A percentile compares a stretch with the other conserved stretches of the same genome.
Conservation (phyloP, 305 asterid genomes). For the Fraxinus paxiana region DNA sequence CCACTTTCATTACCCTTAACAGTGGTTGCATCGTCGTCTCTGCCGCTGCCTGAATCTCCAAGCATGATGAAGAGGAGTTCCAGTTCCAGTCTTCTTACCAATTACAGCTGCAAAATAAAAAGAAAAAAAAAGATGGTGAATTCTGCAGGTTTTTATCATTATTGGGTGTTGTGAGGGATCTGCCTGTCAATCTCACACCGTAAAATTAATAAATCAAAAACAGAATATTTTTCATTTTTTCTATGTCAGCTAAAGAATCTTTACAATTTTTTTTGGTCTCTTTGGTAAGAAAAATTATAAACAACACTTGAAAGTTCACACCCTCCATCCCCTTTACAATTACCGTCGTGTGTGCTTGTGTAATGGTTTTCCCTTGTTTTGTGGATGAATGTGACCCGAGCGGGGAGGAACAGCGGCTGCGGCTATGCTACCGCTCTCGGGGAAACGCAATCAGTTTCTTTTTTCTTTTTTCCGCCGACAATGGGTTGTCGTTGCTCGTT, state of each 20-base stretch:
- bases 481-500: too few relatives aligned
- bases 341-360: too few relatives aligned
- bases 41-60: constrained; percentile 28
- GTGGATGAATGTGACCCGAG: too few relatives aligned
- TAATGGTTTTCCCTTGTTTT: too few relatives aligned
- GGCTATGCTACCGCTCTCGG: too few relatives aligned
- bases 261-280: background rate
- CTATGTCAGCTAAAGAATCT: background rate
- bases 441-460: too few relatives aligned
- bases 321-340: background rate
- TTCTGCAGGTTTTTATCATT: constrained; percentile 38
- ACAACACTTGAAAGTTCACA: background rate
- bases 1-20: too few relatives aligned
- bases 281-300: background rate
- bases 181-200: constrained; percentile 25
- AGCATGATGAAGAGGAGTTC: constrained; percentile 27
- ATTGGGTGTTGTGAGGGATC: constrained; percentile 54
- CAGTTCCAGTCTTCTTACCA: background rate
- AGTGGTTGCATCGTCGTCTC: background rate
- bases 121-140: constrained; percentile 42
- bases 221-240: background rate
- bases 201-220: background rate
- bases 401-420: too few relatives aligned
- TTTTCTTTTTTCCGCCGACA: too few relatives aligned
- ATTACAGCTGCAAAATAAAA: constrained; percentile 29